Percentiles rank a stretch among this genome's conserved stretches.
These are phyloP conservation scores for Chimonanthus salicifolius DNA, from an alignment of 164 flowering plant genomes.

Conservation along the genomic window DNA sequence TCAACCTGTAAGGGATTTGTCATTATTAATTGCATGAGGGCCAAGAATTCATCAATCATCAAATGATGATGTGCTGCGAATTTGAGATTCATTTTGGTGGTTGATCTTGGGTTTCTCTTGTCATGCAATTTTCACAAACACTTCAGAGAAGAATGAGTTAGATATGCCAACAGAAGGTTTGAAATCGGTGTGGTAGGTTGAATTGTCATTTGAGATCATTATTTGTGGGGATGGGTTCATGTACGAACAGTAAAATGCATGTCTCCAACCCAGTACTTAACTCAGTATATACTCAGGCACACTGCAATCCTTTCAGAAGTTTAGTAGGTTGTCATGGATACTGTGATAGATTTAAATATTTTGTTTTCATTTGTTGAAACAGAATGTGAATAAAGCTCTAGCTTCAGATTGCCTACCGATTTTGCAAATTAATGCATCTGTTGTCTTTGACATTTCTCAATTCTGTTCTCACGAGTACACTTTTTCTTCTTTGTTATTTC, in stretches of 20 bases:
- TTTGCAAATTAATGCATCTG: not conserved
- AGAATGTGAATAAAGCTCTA: constrained; percentile 11
- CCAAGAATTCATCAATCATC: not conserved
- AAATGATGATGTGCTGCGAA: constrained; percentile 2
- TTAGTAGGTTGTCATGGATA: constrained; percentile 13
- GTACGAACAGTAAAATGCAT: constrained; percentile 20
- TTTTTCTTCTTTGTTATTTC: no score
- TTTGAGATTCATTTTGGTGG: constrained; percentile 8
- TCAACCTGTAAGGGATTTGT: not conserved
- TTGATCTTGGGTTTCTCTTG: constrained; percentile 9
- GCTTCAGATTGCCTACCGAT: constrained; percentile 3
- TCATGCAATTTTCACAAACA: constrained; percentile 11
- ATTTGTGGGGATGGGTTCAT: constrained; percentile 2
- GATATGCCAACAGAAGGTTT: constrained; percentile 3
- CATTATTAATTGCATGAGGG: not conserved
- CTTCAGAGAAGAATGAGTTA: constrained; percentile 14
- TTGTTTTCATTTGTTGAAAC: constrained; percentile 4
- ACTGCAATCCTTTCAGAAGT: constrained; percentile 9
- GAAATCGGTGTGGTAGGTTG: not conserved
- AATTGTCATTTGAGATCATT: not conserved
- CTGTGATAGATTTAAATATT: not conserved
- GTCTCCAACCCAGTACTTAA: not conserved
- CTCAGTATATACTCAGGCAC: constrained; percentile 9
- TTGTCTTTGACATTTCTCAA: not conserved
- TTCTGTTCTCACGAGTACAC: not conserved